These are phyloP conservation scores for Cucurbita ficifolia DNA, from an alignment of 306 rosid species.

Conservation along the genomic window DNA sequence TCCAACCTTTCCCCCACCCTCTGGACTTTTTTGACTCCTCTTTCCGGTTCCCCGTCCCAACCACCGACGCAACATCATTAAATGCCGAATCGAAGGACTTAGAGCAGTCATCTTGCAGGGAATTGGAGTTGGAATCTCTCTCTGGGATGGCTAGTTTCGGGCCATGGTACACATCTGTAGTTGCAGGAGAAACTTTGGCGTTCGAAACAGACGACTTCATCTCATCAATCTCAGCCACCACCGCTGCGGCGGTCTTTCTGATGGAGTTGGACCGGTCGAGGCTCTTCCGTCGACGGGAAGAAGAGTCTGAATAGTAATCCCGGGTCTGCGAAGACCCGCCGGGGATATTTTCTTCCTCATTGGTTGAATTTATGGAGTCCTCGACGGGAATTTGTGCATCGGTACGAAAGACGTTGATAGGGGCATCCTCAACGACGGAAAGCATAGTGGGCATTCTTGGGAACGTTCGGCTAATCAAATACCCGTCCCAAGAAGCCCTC, in stretches of 20 bases:
- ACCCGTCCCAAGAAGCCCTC: slow-evolving; percentile 94
- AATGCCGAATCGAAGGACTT: slow-evolving; percentile 31
- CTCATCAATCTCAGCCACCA: slow-evolving; percentile 90
- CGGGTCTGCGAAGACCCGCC: slow-evolving; percentile 78
- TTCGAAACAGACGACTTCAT: slow-evolving; percentile 49
- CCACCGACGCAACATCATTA: slow-evolving; percentile 29
- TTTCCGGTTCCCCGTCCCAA: slow-evolving; percentile 28
- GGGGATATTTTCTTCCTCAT: slow-evolving; percentile 40
- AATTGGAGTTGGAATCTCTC: slow-evolving; percentile 56
- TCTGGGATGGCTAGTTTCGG: slow-evolving; percentile 33
- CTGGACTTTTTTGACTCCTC: slow-evolving; percentile 44
- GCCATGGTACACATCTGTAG: slow-evolving; percentile 35
- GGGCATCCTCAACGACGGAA: slow-evolving; percentile 80
- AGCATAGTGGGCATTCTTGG: slow-evolving; percentile 86
- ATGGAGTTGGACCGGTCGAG: slow-evolving; percentile 85
- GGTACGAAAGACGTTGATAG: slow-evolving; percentile 34
- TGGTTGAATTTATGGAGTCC: slow-evolving; percentile 30
- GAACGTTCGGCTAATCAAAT: slow-evolving; percentile 45
- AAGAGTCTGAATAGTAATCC: slow-evolving; percentile 72
- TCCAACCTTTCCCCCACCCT: slow-evolving; percentile 85
- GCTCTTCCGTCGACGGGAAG: slow-evolving; percentile 70
- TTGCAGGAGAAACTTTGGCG: slow-evolving; percentile 55
- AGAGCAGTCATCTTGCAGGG: slow-evolving; percentile 59
- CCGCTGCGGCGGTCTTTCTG: slow-evolving; percentile 78
- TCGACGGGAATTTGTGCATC: slow-evolving; percentile 77